These are phyloP conservation scores for Penicillium sp. DNA, from an alignment of 2,329 filamentous ascomycete genomes.

Conservation along the genomic window DNA sequence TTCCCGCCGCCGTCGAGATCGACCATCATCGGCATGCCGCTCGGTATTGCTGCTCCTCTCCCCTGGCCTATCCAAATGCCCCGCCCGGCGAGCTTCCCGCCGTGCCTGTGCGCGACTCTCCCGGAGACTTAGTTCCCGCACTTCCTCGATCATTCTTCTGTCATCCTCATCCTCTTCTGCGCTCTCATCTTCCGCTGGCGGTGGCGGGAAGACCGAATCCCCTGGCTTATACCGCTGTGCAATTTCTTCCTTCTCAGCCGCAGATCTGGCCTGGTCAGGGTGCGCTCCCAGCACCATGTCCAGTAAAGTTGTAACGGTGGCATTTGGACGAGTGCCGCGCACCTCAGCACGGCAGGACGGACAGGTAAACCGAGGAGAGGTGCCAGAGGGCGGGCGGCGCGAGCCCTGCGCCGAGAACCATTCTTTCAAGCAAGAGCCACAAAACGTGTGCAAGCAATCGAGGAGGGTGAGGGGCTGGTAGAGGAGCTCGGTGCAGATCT, in stretches of 20 bases:
- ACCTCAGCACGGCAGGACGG: constrained; percentile 87
- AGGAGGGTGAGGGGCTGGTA: constrained; percentile 88
- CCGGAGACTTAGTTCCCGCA: constrained; percentile 69
- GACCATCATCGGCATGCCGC: constrained; percentile 39
- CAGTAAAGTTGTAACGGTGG: constrained; percentile 81
- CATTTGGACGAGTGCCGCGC: constrained; percentile 83
- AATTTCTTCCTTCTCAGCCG: constrained; percentile 73
- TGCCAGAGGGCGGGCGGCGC: constrained; percentile 49
- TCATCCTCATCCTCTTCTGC: constrained; percentile 56
- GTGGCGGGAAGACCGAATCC: constrained; percentile 73
- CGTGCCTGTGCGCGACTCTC: constrained; percentile 30
- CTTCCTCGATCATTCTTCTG: constrained; percentile 65
- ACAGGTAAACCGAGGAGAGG: constrained; percentile 69
- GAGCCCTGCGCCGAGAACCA: constrained; percentile 85
- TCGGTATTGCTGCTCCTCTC: constrained; percentile 40
- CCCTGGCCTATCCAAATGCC: constrained; percentile 25
- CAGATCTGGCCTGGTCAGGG: constrained; percentile 67
- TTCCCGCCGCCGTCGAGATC: constrained; percentile 36
- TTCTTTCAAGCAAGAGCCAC: constrained; percentile 89
- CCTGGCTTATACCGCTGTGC: constrained; percentile 73
- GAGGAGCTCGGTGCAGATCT: constrained; percentile 97
- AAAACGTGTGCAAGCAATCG: constrained; percentile 94
- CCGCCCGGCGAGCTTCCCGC: constrained; percentile 26
- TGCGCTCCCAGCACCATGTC: constrained; percentile 83
- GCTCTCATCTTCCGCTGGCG: constrained; percentile 37